These are phyloP conservation scores for Fraxinus xanthoxyloides DNA, from an alignment of 305 asterid species.

Conservation along the genomic window DNA sequence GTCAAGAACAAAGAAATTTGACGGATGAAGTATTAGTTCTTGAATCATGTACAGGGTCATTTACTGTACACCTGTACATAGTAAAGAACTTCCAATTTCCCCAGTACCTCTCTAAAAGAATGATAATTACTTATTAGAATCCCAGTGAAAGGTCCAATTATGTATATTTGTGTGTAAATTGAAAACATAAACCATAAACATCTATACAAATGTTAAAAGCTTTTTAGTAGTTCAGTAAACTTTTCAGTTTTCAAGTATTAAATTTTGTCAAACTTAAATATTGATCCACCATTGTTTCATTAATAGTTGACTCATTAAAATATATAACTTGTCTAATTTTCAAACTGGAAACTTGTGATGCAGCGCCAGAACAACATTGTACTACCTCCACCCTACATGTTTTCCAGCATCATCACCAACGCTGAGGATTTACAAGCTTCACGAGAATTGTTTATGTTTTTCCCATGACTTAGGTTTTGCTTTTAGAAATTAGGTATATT, in stretches of 20 bases:
- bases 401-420: background rate
- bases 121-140: background rate
- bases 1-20: background rate
- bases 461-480: background rate
- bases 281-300: background rate
- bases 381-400: background rate
- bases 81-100: background rate
- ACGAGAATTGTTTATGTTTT: background rate
- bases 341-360: background rate
- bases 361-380: background rate
- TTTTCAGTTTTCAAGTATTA: background rate
- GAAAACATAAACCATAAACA: background rate
- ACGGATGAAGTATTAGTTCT: background rate
- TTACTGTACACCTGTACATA: background rate
- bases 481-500: background rate
- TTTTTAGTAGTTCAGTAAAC: background rate
- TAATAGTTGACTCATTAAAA: background rate
- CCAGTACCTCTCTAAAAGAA: background rate
- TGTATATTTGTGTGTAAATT: background rate
- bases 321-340: background rate
- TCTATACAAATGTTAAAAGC: background rate
- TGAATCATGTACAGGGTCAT: background rate
- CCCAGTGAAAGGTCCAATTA: background rate
- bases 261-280: background rate
- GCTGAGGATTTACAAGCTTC: background rate